Base-by-base conservation (phyloP, 768 basidiomycete genomes). In the Crucibulum laeve region DNA sequence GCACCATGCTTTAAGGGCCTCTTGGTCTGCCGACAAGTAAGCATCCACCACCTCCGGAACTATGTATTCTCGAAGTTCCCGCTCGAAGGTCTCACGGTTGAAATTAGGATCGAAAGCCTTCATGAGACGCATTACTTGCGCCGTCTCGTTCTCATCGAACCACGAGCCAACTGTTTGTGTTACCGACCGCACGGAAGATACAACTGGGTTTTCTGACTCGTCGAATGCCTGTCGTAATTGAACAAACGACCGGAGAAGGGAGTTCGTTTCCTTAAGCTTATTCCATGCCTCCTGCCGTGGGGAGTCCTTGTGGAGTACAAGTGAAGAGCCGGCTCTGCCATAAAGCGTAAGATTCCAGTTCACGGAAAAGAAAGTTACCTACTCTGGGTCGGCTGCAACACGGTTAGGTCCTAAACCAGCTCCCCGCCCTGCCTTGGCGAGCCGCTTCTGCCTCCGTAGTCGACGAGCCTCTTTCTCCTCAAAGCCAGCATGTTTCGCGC, bases 141-240 rank as follows among this genome's bases (percentile, higher is more conserved):
- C 96, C 36, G 87, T 93, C 70, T 99, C 96, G 58, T 90, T 99
- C 70, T 99, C 96, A 46, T 98, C 95, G 55, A 92, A 91, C 83
- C 87, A 91, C 2, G 85, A 80, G 2, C 90, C 91, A 40, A 99
- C 74, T 0, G 86, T 87, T 33, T 83, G 75, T 1, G 93, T 94
- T 39, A 96, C 84, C 5, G 79, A 75, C 28, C 96, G 87, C 43
- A 96, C 58, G 13, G 84, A 80, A 3, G 82, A 77, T 21, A 98
- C 75, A 42, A 96, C 70, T 4, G 93, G 87, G 56, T 94, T 87
- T 61, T 99, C 96, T 2, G 93, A 95, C 54, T 97, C 93, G 54
- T 93, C 83, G 58, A 85, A 98, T 19, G 79, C 70, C 52, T 84
- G 76, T 8, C 81, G 80, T 39, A 90, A 62, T 28, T 74, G 68